Evolutionary conservation across 129 eudicot species (phyloP).

Genomic region (Mikania micrantha): DNA sequence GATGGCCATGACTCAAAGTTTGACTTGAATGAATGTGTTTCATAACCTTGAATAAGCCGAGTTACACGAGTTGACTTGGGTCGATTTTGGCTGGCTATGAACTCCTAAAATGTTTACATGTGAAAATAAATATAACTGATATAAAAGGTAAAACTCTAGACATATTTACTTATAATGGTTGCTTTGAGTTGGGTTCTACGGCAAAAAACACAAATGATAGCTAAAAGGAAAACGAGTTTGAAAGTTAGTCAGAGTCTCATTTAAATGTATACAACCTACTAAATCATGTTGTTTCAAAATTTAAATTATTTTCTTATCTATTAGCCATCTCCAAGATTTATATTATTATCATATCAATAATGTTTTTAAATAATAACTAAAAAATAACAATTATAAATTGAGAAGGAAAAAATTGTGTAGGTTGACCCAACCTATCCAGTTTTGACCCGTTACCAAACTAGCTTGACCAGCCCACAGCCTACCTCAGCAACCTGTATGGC

Average conservation of each 20-base stretch:
- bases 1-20: conserved; percentile 99
- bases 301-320: not conserved
- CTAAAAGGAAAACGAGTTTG: not conserved
- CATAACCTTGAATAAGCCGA: conserved; percentile 96
- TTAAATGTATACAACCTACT: not conserved
- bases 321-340: not conserved
- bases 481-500: conserved; percentile 94
- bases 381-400: not conserved
- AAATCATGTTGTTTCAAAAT: not conserved
- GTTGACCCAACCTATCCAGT: not conserved
- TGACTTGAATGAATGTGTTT: conserved; percentile 84
- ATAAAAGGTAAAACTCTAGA: not conserved
- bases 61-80: conserved; percentile 93
- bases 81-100: conserved; percentile 63
- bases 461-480: not conserved
- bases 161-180: conserved; percentile 4
- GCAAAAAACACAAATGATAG: not conserved
- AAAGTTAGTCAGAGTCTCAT: conserved; percentile 2
- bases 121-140: not conserved
- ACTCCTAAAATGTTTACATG: conserved; percentile 47
- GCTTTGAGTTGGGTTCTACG: not conserved
- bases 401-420: not conserved
- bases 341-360: not conserved
- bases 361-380: not conserved
- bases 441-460: not conserved